Evolutionary conservation across 2,329 filamentous ascomycete species (phyloP).

Genomic region (Apiospora arundinis): DNA sequence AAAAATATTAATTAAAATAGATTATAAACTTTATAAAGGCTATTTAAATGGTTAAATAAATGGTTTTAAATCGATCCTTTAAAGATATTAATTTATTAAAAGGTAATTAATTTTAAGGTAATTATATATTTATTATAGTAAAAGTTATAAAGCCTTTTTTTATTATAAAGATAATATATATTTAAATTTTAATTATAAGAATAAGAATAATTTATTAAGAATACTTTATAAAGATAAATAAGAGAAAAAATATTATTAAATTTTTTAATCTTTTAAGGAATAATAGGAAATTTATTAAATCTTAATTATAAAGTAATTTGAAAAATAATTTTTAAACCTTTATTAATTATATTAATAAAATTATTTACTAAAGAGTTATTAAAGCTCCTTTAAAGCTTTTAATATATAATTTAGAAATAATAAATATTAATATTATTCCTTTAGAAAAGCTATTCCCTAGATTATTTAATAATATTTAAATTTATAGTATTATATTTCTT

Average conservation of each 20-base stretch:
- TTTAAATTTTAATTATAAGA: background rate
- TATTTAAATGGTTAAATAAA: no score
- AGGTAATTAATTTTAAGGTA: background rate
- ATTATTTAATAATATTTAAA: background rate
- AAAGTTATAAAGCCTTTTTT: background rate
- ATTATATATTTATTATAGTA: no score
- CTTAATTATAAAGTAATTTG: background rate
- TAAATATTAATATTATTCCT: background rate
- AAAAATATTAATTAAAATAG: no score
- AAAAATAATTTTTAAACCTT: background rate
- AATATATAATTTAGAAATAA: constrained; percentile 10
- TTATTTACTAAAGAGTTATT: background rate
- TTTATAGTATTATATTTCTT: background rate
- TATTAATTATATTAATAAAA: constrained; percentile 6
- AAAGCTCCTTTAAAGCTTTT: no score
- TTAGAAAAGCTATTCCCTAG: background rate
- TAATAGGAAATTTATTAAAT: background rate
- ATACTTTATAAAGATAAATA: background rate
- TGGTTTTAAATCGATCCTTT: no score
- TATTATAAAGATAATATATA: background rate
- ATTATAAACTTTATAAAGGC: no score
- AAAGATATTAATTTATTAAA: no score
- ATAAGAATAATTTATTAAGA: background rate
- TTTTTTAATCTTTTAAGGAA: background rate
- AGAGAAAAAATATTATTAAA: background rate